These are phyloP conservation scores for Meira nashicola DNA, from an alignment of 1,284 basidiomycete genomes.

Conservation along the genomic window DNA sequence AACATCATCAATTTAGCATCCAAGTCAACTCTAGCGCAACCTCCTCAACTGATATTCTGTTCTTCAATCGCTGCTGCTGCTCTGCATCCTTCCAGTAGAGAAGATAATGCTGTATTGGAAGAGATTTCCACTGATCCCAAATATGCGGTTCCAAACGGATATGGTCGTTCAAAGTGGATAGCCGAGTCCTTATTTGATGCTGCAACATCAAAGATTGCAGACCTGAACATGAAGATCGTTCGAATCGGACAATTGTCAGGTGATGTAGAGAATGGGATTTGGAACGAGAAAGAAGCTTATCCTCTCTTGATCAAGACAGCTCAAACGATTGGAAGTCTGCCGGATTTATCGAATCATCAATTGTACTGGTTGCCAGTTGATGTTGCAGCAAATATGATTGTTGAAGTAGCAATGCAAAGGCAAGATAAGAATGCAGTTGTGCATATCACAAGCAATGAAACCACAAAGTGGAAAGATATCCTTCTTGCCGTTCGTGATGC, in stretches of 20 bases:
- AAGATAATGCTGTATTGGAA: background rate
- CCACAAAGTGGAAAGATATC: conserved; percentile 56
- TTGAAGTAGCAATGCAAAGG: conserved; percentile 56
- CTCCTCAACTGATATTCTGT: background rate
- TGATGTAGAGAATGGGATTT: conserved; percentile 59
- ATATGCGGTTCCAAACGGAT: conserved; percentile 2
- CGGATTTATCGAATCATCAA: conserved; percentile 38
- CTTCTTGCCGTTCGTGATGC: conserved; percentile 61
- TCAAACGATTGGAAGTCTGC: conserved; percentile 57
- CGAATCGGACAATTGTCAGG: conserved; percentile 55
- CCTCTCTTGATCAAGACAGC: conserved; percentile 56
- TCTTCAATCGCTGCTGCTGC: conserved; percentile 3
- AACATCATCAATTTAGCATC: background rate
- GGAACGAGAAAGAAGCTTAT: conserved; percentile 63
- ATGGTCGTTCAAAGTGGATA: conserved; percentile 2
- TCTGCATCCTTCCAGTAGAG: background rate
- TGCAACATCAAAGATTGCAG: background rate
- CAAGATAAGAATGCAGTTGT: conserved; percentile 6
- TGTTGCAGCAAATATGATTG: conserved; percentile 59
- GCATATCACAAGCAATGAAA: conserved; percentile 18
- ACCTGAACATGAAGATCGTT: background rate
- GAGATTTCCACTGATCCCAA: background rate
- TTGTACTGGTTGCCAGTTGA: conserved; percentile 63
- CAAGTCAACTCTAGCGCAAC: background rate
- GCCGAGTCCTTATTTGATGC: conserved; percentile 2